Percentiles rank a stretch among this genome's conserved stretches.
These are phyloP conservation scores for Cymbidium sinense DNA, from an alignment of 106 monocot species.

Conservation along the genomic window DNA sequence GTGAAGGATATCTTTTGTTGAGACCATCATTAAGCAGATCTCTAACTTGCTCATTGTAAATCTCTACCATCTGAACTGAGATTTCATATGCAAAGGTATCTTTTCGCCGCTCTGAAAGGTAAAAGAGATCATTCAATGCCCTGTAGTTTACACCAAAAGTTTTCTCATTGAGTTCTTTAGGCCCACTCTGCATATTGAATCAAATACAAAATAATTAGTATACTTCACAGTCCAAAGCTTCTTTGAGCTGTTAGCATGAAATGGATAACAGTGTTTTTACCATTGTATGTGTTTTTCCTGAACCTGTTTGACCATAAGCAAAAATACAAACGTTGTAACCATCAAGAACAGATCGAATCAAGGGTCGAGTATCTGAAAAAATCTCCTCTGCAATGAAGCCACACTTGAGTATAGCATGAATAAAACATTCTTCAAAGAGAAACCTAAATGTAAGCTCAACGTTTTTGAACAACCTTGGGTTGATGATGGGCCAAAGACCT, in stretches of 20 bases:
- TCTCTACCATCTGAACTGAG: slow-evolving; percentile 83
- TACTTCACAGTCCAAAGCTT: not conserved
- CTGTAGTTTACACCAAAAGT: slow-evolving; percentile 71
- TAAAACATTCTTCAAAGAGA: not conserved
- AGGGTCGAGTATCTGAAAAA: slow-evolving; percentile 76
- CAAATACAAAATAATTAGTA: slow-evolving; percentile 4
- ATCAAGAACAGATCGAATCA: slow-evolving; percentile 92
- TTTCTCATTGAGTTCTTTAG: slow-evolving; percentile 43
- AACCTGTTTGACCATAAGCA: slow-evolving; percentile 98
- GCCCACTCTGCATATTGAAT: slow-evolving; percentile 54
- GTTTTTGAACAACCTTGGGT: slow-evolving; percentile 67
- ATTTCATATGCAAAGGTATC: slow-evolving; percentile 57
- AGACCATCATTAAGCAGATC: slow-evolving; percentile 61
- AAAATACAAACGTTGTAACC: slow-evolving; percentile 97
- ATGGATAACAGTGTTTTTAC: slow-evolving; percentile 24
- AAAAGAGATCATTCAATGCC: slow-evolving; percentile 69
- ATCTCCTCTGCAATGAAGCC: slow-evolving; percentile 58
- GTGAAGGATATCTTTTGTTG: slow-evolving; percentile 67
- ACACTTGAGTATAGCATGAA: not conserved
- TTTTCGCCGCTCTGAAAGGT: slow-evolving; percentile 52
- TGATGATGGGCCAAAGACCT: slow-evolving; percentile 68
- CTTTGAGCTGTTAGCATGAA: not conserved
- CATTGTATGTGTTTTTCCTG: slow-evolving; percentile 96
- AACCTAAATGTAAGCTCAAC: slow-evolving; percentile 2
- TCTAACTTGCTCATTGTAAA: slow-evolving; percentile 84